Conservation (phyloP, 106 monocot genomes). For the Dendrobium chrysotoxum region DNA sequence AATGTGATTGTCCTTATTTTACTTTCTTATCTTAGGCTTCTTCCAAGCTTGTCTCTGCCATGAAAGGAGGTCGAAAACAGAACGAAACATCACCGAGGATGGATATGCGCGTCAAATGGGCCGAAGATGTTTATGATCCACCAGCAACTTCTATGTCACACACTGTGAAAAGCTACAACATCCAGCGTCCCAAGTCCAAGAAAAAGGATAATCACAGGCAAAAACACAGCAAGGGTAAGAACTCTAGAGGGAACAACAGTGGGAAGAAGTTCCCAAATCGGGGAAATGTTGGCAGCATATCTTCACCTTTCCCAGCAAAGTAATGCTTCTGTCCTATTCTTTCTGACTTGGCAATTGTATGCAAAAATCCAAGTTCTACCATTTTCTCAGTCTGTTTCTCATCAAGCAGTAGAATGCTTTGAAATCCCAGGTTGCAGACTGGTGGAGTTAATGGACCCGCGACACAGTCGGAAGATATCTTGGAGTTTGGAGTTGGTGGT, state of each 20-base stretch:
- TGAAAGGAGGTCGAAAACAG: constrained; percentile 61
- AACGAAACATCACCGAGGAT: constrained; percentile 10
- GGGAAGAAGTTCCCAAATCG: constrained; percentile 14
- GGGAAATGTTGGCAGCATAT: neutral
- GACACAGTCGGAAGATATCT: neutral
- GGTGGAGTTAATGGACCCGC: neutral
- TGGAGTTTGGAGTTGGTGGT: constrained; percentile 7
- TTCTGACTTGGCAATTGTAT: neutral
- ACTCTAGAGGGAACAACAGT: constrained; percentile 13
- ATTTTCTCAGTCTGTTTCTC: neutral
- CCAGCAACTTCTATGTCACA: constrained; percentile 62
- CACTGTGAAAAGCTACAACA: constrained; percentile 30
- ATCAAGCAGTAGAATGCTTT: neutral
- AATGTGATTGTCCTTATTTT: too few relatives aligned
- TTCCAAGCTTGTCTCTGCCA: constrained; percentile 44
- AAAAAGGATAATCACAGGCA: constrained; percentile 34
- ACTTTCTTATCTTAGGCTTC: constrained; percentile 22
- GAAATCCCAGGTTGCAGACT: constrained; percentile 15
- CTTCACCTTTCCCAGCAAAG: constrained; percentile 6
- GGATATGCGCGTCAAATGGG: constrained; percentile 69
- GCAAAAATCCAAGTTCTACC: neutral
- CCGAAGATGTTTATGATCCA: constrained; percentile 71
- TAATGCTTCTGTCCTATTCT: neutral
- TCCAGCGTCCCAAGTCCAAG: constrained; percentile 33
- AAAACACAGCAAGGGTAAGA: constrained; percentile 28